These are phyloP conservation scores for Wolfiporia cocos DNA, from an alignment of 1,284 basidiomycete species.

Conservation along the genomic window DNA sequence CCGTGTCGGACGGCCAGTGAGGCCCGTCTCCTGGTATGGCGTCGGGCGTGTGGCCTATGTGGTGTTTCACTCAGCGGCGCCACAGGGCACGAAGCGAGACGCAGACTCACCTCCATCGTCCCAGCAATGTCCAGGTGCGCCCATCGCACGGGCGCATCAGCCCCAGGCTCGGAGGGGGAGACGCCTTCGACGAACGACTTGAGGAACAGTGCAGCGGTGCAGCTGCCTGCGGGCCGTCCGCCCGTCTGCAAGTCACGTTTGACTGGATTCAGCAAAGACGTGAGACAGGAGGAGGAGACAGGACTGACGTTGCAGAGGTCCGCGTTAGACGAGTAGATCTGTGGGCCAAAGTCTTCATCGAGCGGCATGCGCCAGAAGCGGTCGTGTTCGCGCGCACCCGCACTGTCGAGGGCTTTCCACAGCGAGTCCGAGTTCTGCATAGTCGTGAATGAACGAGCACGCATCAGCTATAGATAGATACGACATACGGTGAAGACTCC, in stretches of 20 bases:
- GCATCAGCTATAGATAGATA: slow-evolving; percentile 7
- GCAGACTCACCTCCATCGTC: slow-evolving; percentile 54
- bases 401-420: slow-evolving; percentile 67
- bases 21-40: slow-evolving; percentile 68
- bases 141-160: slow-evolving; percentile 68
- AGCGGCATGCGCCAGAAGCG: slow-evolving; percentile 85
- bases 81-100: neutral
- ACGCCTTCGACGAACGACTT: slow-evolving; percentile 78
- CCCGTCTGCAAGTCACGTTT: slow-evolving; percentile 50
- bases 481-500: slow-evolving; percentile 79
- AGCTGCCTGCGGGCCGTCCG: slow-evolving; percentile 68
- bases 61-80: neutral
- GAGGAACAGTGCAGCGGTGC: slow-evolving; percentile 86
- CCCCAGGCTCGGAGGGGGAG: slow-evolving; percentile 33
- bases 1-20: slow-evolving; percentile 80
- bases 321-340: slow-evolving; percentile 75
- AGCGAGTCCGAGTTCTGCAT: slow-evolving; percentile 62
- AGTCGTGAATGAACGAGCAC: slow-evolving; percentile 1
- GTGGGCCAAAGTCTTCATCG: slow-evolving; percentile 72
- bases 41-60: slow-evolving; percentile 44
- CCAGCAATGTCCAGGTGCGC: slow-evolving; percentile 87
- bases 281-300: no score
- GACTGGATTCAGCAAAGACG: no score
- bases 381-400: slow-evolving; percentile 73
- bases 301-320: slow-evolving; percentile 78